Percentiles rank a stretch among this genome's conserved stretches.
phyloP scores from a whole-genome alignment of 2,329 filamentous ascomycete genomes.

The Diaporthe ilicicola region DNA sequence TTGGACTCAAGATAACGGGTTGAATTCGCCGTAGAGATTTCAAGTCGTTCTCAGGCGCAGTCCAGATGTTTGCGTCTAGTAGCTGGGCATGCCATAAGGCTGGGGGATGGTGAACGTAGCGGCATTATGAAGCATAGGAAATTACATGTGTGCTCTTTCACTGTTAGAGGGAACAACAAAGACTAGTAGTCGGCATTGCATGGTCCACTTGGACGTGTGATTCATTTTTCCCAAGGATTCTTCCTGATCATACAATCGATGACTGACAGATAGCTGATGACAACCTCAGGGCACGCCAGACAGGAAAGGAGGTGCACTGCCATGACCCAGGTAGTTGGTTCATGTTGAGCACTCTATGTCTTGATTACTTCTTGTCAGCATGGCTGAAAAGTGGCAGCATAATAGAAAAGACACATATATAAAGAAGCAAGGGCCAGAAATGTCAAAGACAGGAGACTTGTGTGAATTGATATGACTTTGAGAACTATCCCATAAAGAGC shows the following conservation, averaged over 20 bases:
- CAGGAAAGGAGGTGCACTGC: no score
- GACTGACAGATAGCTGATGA: not conserved
- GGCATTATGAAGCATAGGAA: not conserved
- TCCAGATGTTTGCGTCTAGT: not conserved
- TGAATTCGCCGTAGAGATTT: not conserved
- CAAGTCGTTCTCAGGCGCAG: not conserved
- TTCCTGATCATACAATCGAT: not conserved
- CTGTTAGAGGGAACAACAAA: not conserved
- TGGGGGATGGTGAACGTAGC: not conserved
- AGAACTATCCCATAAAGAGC: no score
- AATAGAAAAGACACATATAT: not conserved
- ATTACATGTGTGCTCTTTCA: not conserved
- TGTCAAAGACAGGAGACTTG: not conserved
- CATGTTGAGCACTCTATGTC: not conserved
- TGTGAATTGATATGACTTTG: no score
- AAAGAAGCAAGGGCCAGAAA: not conserved
- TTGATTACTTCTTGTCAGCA: not conserved
- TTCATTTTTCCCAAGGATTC: not conserved
- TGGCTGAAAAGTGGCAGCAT: not conserved
- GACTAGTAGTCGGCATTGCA: not conserved
- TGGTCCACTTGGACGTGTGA: not conserved
- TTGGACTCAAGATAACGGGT: not conserved
- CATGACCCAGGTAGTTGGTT: no score
- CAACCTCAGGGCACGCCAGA: not conserved
- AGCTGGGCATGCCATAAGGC: not conserved